A percentile compares a stretch with the other conserved stretches of the same genome.
Conservation (phyloP, 1,139 yeast genomes). For the Hyphopichia burtonii region DNA sequence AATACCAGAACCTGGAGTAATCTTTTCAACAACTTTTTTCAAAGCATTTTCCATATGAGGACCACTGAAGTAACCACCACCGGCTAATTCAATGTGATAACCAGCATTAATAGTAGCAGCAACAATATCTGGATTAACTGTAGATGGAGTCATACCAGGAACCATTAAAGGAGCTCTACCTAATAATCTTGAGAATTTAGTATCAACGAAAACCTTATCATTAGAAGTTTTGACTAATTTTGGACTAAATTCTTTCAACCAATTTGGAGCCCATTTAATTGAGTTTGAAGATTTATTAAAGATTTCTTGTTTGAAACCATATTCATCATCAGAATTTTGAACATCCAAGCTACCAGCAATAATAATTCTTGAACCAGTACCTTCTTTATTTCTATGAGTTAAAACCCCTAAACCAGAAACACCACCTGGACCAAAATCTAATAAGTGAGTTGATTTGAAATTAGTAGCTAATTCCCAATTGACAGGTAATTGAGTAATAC, state of each 20-base stretch:
- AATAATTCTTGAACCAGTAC: conserved; percentile 94
- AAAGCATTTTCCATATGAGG: conserved; percentile 71
- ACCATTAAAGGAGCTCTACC: conserved; percentile 97
- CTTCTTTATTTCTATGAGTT: conserved; percentile 97
- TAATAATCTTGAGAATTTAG: conserved; percentile 86
- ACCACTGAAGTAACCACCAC: conserved; percentile 94
- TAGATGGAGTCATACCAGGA: conserved; percentile 99
- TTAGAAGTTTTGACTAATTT: conserved; percentile 68
- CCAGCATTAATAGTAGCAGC: conserved; percentile 95
- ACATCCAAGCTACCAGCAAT: conserved; percentile 89
- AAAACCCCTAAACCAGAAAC: conserved; percentile 93
- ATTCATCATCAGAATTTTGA: conserved; percentile 64
- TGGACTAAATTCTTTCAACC: conserved; percentile 90
- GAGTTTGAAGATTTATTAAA: conserved; percentile 67
- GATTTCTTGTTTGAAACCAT: conserved; percentile 93
- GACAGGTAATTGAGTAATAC: conserved; percentile 87
- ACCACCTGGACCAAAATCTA: conserved; percentile 99
- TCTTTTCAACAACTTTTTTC: conserved; percentile 61
- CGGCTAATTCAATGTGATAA: conserved; percentile 95
- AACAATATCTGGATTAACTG: conserved; percentile 91
- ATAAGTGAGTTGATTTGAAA: conserved; percentile 78
- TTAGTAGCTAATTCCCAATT: conserved; percentile 91
- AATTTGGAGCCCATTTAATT: conserved; percentile 81
- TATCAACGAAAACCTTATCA: conserved; percentile 83
- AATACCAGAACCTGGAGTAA: conserved; percentile 84